Evolutionary conservation across 2,329 filamentous ascomycete genomes (phyloP).

Genomic region (Pochonia chlamydosporia): DNA sequence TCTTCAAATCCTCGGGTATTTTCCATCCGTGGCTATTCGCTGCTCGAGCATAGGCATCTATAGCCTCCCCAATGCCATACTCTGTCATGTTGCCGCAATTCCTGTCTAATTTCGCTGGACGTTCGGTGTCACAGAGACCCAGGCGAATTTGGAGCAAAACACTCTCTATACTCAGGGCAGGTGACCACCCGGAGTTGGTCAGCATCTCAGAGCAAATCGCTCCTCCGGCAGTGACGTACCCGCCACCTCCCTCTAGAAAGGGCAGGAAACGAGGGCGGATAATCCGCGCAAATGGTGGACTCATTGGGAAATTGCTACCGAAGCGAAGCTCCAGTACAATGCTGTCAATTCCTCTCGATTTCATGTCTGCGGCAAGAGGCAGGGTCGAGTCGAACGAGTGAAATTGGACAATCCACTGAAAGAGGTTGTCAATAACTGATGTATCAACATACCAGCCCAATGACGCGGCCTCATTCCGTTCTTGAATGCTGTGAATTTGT

Average conservation of each 20-base stretch:
- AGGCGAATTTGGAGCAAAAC: constrained; percentile 76
- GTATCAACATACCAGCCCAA: constrained; percentile 81
- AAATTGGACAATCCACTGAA: constrained; percentile 87
- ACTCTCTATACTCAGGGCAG: constrained; percentile 67
- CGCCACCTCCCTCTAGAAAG: constrained; percentile 69
- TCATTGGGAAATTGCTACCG: constrained; percentile 66
- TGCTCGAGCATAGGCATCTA: constrained; percentile 64
- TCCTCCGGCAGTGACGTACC: constrained; percentile 78
- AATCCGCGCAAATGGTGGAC: constrained; percentile 79
- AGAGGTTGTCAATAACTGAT: constrained; percentile 63
- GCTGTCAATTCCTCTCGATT: constrained; percentile 51
- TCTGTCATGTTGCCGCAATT: constrained; percentile 31
- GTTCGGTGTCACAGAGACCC: constrained; percentile 65
- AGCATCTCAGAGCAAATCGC: constrained; percentile 81
- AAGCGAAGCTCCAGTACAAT: constrained; percentile 81
- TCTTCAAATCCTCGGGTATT: constrained; percentile 56
- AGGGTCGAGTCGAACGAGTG: constrained; percentile 70
- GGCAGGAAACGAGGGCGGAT: constrained; percentile 73
- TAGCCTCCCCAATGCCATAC: constrained; percentile 65
- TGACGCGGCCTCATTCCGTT: constrained; percentile 52
- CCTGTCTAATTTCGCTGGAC: constrained; percentile 63
- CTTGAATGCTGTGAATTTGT: constrained; percentile 59
- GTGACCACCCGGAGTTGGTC: constrained; percentile 77
- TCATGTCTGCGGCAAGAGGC: constrained; percentile 72
- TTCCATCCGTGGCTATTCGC: constrained; percentile 67